Evolutionary conservation across 148 eudicot genomes (phyloP).

Genomic region (Agrostemma githago): DNA sequence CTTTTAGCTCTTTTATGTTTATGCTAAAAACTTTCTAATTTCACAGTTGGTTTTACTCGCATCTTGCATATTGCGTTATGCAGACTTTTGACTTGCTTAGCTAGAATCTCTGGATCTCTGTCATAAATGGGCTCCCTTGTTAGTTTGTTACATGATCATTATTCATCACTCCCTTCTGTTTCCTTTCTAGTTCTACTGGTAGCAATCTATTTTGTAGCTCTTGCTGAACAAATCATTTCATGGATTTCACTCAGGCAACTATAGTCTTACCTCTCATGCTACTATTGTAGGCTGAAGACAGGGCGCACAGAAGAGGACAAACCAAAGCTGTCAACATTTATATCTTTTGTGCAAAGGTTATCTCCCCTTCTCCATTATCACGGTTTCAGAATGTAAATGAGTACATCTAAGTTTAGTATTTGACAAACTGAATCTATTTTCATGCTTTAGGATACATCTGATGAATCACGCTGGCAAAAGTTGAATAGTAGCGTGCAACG

Average conservation of each 20-base stretch:
- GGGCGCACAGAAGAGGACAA: slow-evolving; percentile 97
- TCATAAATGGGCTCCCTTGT: not conserved
- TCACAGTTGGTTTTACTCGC: not conserved
- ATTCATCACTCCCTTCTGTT: not conserved
- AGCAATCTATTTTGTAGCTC: not conserved
- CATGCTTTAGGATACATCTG: slow-evolving; percentile 65
- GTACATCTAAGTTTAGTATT: slow-evolving; percentile 3
- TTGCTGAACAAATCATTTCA: not conserved
- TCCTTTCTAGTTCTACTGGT: not conserved
- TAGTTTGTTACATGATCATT: not conserved
- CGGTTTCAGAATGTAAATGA: not conserved
- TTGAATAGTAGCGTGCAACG: slow-evolving; percentile 72
- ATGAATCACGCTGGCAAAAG: slow-evolving; percentile 71
- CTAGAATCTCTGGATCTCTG: not conserved
- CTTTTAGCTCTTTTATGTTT: not conserved
- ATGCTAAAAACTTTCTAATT: not conserved
- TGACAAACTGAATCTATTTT: slow-evolving; percentile 12
- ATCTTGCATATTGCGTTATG: too few species aligned
- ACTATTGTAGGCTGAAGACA: slow-evolving; percentile 77
- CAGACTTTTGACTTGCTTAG: too few species aligned
- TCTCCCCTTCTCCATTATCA: slow-evolving; percentile 1
- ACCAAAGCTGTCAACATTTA: slow-evolving; percentile 82
- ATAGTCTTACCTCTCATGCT: slow-evolving; percentile 4
- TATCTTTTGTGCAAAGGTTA: slow-evolving; percentile 91
- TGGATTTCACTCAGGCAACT: slow-evolving; percentile 9